Evolutionary conservation across 2,329 filamentous ascomycete genomes (phyloP), one percentile per base, ranked within the genome.

Genomic region (Hypoxylon sp.): DNA sequence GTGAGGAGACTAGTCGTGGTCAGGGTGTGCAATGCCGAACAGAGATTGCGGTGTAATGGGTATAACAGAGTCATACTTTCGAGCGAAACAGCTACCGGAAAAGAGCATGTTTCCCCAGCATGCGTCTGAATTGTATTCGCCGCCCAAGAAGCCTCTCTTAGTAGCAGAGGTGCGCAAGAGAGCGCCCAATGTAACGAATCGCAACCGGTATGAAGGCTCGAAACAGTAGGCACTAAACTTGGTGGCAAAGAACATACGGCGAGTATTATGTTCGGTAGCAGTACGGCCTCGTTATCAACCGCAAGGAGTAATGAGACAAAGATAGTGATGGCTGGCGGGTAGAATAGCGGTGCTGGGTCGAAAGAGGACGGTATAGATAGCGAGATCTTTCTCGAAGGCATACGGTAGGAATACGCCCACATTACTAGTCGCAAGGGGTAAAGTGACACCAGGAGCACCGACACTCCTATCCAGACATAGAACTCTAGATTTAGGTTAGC

Each of bases 341-440:
- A 98, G 61, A 97, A 79, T n/a, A 97, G 84, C 9, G 94, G 93
- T 5, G 95, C 95, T 2, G 94, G 94, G 74, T 98, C 95, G 78
- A 97, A 97, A n/a, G 87, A 85, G 3, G 88, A 81, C 0, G 94
- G 93, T 37, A 97, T 82, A 29, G 76, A 75, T 34, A 90, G 73
- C 1, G 82, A 80, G 29, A 83, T 70, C 62, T 68, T 71, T 27
- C 68, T 77, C n/a, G 78, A 77, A 2, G 82, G 78, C 3, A 69
- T 76, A 16, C 78, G 76, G 23, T 79, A 78, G 19, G 75, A 75
- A 61, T 83, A 81, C 1, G 81, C 79, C 83, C 86, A 86, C 16
- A 79, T 69, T 5, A 83, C 73, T n/a, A 90, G 78, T 61, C 89
- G 82, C 39, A 90, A 58, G 2, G 90, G 90, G 71, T 92, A 92